Conservation (phyloP, 306 rosid genomes). For the Coriaria nepalensis region DNA sequence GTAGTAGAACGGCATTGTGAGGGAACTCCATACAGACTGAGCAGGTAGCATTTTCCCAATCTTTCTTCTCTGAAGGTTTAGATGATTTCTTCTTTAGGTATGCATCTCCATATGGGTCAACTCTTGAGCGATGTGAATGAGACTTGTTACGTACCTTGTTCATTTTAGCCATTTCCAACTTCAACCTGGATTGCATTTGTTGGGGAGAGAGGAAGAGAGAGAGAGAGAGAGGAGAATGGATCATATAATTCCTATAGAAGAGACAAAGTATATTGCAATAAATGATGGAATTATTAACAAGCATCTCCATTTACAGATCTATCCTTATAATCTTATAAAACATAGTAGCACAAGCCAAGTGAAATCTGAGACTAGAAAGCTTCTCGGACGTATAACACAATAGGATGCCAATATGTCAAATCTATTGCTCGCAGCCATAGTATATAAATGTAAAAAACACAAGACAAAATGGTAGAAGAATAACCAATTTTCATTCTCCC, state of each 20-base stretch:
- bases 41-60: slow-evolving; percentile 73
- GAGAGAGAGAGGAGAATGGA: slow-evolving; percentile 1
- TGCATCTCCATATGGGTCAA: slow-evolving; percentile 20
- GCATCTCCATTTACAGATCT: too few relatives aligned
- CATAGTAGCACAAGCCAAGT: too few relatives aligned
- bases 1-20: slow-evolving; percentile 93
- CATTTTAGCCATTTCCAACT: slow-evolving; percentile 33
- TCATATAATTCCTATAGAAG: slow-evolving; percentile 5
- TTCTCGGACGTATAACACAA: too few relatives aligned
- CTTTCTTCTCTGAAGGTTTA: slow-evolving; percentile 48
- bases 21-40: slow-evolving; percentile 97
- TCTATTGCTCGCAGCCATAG: too few relatives aligned
- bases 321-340: too few relatives aligned
- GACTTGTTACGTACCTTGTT: slow-evolving; percentile 17
- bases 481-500: too few relatives aligned
- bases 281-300: neutral
- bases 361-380: too few relatives aligned
- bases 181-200: slow-evolving; percentile 16
- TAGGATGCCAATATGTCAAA: too few relatives aligned
- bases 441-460: too few relatives aligned
- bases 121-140: slow-evolving; percentile 12
- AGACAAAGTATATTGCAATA: neutral
- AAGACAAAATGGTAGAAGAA: too few relatives aligned
- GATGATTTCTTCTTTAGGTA: slow-evolving; percentile 32
- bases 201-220: slow-evolving; percentile 1